These are phyloP conservation scores for Fusarium annulatum DNA, from an alignment of 2,329 filamentous ascomycete species.

Conservation along the genomic window DNA sequence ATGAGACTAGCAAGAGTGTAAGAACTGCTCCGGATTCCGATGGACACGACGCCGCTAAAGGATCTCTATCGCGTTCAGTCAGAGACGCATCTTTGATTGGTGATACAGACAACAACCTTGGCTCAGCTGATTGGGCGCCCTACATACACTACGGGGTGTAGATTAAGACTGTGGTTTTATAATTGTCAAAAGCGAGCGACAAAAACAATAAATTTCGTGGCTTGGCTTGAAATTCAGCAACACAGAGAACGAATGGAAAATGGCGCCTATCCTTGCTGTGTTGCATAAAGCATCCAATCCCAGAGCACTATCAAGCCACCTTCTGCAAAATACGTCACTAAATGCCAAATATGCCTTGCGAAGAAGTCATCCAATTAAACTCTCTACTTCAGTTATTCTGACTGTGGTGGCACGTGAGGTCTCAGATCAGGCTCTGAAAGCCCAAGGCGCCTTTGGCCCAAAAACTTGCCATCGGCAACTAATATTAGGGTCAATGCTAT, in stretches of 20 bases:
- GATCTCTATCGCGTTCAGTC: neutral
- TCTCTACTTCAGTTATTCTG: neutral
- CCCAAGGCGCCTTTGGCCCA: neutral
- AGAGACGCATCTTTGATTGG: neutral
- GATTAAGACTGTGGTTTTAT: neutral
- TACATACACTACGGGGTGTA: conserved; percentile 2
- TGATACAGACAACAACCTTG: rapidly evolving
- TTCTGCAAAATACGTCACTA: neutral
- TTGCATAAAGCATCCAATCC: neutral
- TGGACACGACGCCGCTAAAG: neutral
- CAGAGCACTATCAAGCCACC: neutral
- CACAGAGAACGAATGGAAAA: neutral
- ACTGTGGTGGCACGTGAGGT: neutral
- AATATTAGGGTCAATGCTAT: neutral
- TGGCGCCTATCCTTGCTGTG: neutral
- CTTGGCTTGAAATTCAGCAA: neutral
- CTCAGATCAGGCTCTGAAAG: neutral
- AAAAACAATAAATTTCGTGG: neutral
- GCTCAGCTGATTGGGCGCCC: neutral
- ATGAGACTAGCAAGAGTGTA: rapidly evolving
- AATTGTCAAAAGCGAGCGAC: rapidly evolving
- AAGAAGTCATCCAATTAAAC: neutral
- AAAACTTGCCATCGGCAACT: neutral
- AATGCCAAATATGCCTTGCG: neutral
- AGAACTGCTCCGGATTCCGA: too few species aligned